Evolutionary conservation across 495 filamentous ascomycete genomes (phyloP).

Genomic region (Cercophora sp.): DNA sequence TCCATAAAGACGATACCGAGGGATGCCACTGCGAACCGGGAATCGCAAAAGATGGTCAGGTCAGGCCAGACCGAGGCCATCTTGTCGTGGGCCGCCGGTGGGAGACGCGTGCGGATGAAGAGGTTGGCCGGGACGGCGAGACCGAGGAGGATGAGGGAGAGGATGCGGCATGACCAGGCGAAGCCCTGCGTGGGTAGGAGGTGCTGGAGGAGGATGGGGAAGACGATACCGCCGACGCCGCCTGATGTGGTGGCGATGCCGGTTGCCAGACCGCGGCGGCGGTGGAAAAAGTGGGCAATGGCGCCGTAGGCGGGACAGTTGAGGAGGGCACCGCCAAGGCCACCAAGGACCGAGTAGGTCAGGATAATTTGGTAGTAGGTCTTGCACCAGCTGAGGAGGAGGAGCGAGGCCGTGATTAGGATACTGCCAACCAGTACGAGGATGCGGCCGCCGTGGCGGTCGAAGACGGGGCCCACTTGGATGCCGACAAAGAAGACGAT

Average conservation of each 20-base stretch:
- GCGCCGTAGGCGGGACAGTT: slow-evolving; percentile 57
- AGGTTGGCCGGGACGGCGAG: slow-evolving; percentile 51
- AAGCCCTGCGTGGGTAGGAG: slow-evolving; percentile 52
- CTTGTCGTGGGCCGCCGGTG: slow-evolving; percentile 30
- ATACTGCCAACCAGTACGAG: slow-evolving; percentile 50
- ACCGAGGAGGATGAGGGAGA: slow-evolving; percentile 55
- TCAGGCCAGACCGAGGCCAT: slow-evolving; percentile 42
- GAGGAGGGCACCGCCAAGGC: slow-evolving; percentile 53
- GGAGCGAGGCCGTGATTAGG: slow-evolving; percentile 49
- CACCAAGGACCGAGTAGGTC: slow-evolving; percentile 53
- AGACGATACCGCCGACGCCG: slow-evolving; percentile 57
- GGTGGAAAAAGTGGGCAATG: slow-evolving; percentile 63
- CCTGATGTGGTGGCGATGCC: slow-evolving; percentile 60
- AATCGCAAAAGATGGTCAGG: slow-evolving; percentile 51
- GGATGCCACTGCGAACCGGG: slow-evolving; percentile 51
- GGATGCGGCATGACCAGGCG: slow-evolving; percentile 53
- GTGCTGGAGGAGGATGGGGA: slow-evolving; percentile 53
- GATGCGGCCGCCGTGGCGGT: slow-evolving; percentile 54
- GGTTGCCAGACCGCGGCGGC: slow-evolving; percentile 56
- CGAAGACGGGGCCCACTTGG: slow-evolving; percentile 66
- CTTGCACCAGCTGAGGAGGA: slow-evolving; percentile 49
- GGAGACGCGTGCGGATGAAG: slow-evolving; percentile 52
- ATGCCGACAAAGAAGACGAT: slow-evolving; percentile 61
- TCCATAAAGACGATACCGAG: slow-evolving; percentile 55
- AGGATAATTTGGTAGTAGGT: slow-evolving; percentile 67